Evolutionary conservation across 495 filamentous ascomycete species (phyloP), one percentile per base, ranked within the genome.

Genomic region (Aspergillus indologenus): DNA sequence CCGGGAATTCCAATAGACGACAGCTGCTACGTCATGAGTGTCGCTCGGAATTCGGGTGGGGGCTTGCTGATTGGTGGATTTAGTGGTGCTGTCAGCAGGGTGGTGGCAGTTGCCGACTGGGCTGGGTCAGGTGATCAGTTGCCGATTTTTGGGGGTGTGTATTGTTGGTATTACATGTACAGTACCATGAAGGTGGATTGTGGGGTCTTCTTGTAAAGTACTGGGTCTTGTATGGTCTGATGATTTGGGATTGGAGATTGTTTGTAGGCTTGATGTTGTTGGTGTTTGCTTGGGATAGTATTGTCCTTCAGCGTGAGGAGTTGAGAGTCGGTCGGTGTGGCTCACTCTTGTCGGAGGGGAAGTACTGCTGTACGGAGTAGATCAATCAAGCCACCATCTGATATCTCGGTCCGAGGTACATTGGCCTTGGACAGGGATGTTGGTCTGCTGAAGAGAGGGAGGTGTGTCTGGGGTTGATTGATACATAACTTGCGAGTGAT

Each of bases 81-180:
- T 6, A 40, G 34, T 40, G 34, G 34, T 40, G 34, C 12, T 40
- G 34, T 40, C 34, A 29, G 23, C 7, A 19, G 18, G 18, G 18
- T 47, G 26, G 9, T 29, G 26, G n/a, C 44, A 45, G 44, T 45
- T 45, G 44, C 44, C 20, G 22, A 21, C 3, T n/a, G 9, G 47
- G 46, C 23, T 24, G 12, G 46, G 23, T 51, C 48, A 51, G 48
- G 48, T 51, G 48, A 51, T 50, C 48, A 12, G 8, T 50, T 29
- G 45, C 45, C 45, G 45, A 48, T 23, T 17, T 9, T 29, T 9
- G 9, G 45, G 45, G n/a, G 9, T 46, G 18, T 7, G n/a, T 9
- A n/a, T 46, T 20, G 18, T 46, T 46, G 45, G 21, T 29, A 9
- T 29, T 4, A 29, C 3, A 9, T 4, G 9, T 29, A 4, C 9